Base-by-base conservation (phyloP, 345 rosid species). In the Diplotaxis tenuifolia region DNA sequence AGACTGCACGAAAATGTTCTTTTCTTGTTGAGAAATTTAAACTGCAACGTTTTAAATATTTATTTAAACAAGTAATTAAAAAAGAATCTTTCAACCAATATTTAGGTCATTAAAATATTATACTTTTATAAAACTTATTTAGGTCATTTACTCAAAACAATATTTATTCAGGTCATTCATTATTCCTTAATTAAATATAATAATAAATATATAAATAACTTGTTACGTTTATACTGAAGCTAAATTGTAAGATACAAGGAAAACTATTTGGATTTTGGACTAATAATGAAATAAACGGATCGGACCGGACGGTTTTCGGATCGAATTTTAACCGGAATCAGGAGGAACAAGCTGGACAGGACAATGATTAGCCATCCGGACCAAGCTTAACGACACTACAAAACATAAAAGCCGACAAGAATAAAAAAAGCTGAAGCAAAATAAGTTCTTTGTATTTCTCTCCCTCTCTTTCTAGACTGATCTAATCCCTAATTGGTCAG, bases 401-500 rank as follows among this genome's bases (percentile, higher is more conserved):
- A 22, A n/a, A 31, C 53, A 59, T 28, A 42, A 58, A 66, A 57
- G 38, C 21, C 54, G 62, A 28, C 42, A 3, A 12, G 60, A 20
- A 31, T 31, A 16, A 58, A 29, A 29, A 29, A 0, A 29, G 4
- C 32, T 6, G 32, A 5, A 67, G 78, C 72, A 9, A 67, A n/a
- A 67, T 23, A 55, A 67, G 68, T 55, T 67, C 22, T 67, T 19
- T 67, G 65, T 49, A 55, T 68, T 14, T 68, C 62, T 68, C 14
- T 61, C 73, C 50, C 25, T 50, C 57, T 49, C 50, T 67, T 6
- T 67, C 73, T 53, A 19, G 74, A 75, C 40, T 75, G 59, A 69
- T 75, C 79, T 54, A 49, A 52, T 54, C 65, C 74, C 73, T 9
- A 60, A 34, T 50, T 58, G 16, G 59, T n/a, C 34, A 16, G 12